Evolutionary conservation across 352 stramenopile genomes (phyloP).

Genomic region (Phytophthora hybrid): DNA sequence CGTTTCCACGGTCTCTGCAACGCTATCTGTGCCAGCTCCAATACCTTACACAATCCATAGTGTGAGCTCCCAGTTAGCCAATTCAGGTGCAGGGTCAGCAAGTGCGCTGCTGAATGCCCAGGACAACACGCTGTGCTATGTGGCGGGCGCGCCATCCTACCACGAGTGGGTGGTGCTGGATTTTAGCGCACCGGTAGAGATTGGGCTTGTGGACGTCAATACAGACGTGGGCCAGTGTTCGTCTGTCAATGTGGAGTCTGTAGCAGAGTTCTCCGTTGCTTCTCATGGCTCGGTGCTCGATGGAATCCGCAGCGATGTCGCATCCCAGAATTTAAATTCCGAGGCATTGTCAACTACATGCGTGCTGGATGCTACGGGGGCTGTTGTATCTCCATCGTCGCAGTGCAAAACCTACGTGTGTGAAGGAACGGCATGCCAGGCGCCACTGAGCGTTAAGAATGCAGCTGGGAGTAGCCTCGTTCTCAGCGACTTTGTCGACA

Average conservation of each 20-base stretch:
- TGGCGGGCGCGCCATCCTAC: conserved; percentile 44
- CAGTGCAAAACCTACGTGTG: conserved; percentile 42
- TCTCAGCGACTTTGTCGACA: conserved; percentile 64
- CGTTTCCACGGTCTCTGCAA: conserved; percentile 8
- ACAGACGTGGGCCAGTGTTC: conserved; percentile 50
- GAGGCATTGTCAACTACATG: conserved; percentile 25
- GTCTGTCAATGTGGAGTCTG: conserved; percentile 30
- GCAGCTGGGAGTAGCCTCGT: conserved; percentile 35
- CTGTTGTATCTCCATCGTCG: conserved; percentile 21
- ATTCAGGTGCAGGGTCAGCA: conserved; percentile 50
- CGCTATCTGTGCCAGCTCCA: conserved; percentile 29
- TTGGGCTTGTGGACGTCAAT: conserved; percentile 69
- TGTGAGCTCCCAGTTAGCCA: conserved; percentile 59
- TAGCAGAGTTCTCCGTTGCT: conserved; percentile 56
- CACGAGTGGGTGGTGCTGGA: conserved; percentile 81
- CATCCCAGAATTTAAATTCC: conserved; percentile 19
- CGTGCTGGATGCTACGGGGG: conserved; percentile 35
- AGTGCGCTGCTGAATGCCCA: conserved; percentile 38
- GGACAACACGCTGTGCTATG: conserved; percentile 50
- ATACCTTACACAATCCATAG: conserved; percentile 74
- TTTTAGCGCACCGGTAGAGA: conserved; percentile 41
- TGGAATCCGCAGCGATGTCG: conserved; percentile 32
- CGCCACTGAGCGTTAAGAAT: conserved; percentile 7
- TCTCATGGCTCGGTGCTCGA: conserved; percentile 48
- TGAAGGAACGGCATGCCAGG: conserved; percentile 40